Base-by-base conservation (phyloP, 2,329 filamentous ascomycete species). In the Paracamarosporium sp. region DNA sequence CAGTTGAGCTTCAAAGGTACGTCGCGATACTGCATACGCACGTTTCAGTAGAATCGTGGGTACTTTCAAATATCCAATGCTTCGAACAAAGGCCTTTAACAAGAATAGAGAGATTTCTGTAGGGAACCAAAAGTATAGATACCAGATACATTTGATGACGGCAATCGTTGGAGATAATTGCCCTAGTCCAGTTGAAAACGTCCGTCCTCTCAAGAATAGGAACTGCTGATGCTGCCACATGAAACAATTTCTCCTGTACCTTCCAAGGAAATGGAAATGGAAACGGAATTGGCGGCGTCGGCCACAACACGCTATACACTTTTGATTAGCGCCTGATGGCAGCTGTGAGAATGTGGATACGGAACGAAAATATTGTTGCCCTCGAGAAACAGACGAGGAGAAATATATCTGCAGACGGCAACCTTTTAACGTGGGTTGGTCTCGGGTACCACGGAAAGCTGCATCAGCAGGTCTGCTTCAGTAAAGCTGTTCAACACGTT, bases 131-230 rank as follows among this genome's bases (percentile, higher is more conserved):
- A n/a, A n/a, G n/a, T n/a, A n/a, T n/a, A 22, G n/a, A 20, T 12
- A n/a, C 36, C 11, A 40, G 36, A 20, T 40, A 30, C 13, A 25
- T 45, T 24, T 41, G 28, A 8, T 53, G 25, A 12, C 47, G 9
- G 24, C 44, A 15, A 25, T 53, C 31, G 30, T 57, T 33, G 4
- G 33, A 28, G 15, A 7, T 54, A 17, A 57, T 41, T 9, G 40
- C 27, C n/a, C n/a, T n/a, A n/a, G 55, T 57, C 55, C 55, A 57
- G 12, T 27, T 28, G 15, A 48, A 53, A 31, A 41, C 9, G n/a
- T 38, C 44, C 9, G 41, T 47, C 13, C 55, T 28, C 8, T 43
- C 13, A 17, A 57, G 40, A 15, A 30, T n/a, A 2, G 55, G 48
- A 27, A 53, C 55, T 3, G 52, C 35, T 3, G 53, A 20, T 30